phyloP scores from a whole-genome alignment of 441 rosid species.

The Arabidopsis lyrata region DNA sequence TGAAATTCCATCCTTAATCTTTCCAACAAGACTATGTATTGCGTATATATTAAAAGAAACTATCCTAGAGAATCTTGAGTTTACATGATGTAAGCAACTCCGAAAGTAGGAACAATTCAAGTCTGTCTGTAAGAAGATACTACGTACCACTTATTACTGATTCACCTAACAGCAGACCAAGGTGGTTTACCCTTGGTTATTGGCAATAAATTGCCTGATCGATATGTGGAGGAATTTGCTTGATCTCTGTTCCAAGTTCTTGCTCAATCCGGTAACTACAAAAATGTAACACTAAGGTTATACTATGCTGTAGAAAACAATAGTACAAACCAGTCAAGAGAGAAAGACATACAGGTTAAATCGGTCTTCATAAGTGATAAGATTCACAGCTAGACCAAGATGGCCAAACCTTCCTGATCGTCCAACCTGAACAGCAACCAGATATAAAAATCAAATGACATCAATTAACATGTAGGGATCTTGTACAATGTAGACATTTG shows the following conservation, averaged over 20 bases:
- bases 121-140: slow-evolving; percentile 2
- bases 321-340: slow-evolving; percentile 16
- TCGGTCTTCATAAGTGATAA: slow-evolving; percentile 97
- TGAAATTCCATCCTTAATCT: slow-evolving; percentile 18
- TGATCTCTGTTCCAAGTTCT: slow-evolving; percentile 98
- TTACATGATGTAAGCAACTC: slow-evolving; percentile 13
- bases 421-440: slow-evolving; percentile 73
- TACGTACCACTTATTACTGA: slow-evolving; percentile 44
- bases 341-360: slow-evolving; percentile 76
- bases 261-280: slow-evolving; percentile 98
- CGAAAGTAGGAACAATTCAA: slow-evolving; percentile 20
- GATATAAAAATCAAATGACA: slow-evolving; percentile 16
- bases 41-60: neutral
- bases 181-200: slow-evolving; percentile 44
- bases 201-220: slow-evolving; percentile 97
- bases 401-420: slow-evolving; percentile 99
- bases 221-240: slow-evolving; percentile 98
- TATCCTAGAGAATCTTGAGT: slow-evolving; percentile 6
- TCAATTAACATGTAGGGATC: slow-evolving; percentile 14
- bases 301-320: slow-evolving; percentile 23
- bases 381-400: slow-evolving; percentile 98
- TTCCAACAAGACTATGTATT: slow-evolving; percentile 3
- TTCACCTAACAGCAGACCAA: slow-evolving; percentile 28
- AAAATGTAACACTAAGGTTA: slow-evolving; percentile 5
- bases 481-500: slow-evolving; percentile 4